Base-by-base conservation (phyloP, 176 grass and related monocot genomes). In the Calamus simplicifolius region DNA sequence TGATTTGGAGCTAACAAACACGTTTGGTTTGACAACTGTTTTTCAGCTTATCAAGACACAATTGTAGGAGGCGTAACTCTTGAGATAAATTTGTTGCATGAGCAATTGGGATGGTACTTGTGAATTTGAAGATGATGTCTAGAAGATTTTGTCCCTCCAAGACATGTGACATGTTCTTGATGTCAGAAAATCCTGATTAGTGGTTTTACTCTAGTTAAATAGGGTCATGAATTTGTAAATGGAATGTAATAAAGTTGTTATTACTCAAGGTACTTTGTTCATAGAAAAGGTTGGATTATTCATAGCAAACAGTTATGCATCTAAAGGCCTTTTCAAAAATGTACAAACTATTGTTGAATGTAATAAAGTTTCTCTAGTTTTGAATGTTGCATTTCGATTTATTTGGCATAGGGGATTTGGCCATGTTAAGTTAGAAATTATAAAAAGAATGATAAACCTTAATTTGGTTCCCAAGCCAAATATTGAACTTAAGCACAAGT, bases 31-130 rank as follows among this genome's bases (percentile, higher is more conserved):
- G 25, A 68, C 16, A 1, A 17, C 2, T 67, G 16, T 18, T 54
- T 51, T 54, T 23, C n/a, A 15, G 17, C 61, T 64, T 64, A 49
- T 7, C 27, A 57, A 19, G 43, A 56, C 7, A 19, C 17, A 19
- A 69, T 49, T 59, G 69, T 23, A 60, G 68, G 51, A 59, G 12
- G 52, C 48, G 55, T 61, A 27, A 71, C 54, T 6, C 30, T 71
- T 25, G 53, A 18, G 58, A 71, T 26, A 54, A 51, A 25, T 59
- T 30, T 29, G n/a, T 19, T 60, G 23, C 30, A 35, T 7, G 30
- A 35, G 56, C 51, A 6, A 16, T 72, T 5, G 56, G 56, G 27
- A 50, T 21, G 18, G 21, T 19, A 61, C 19, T 2, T 16, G 18
- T 72, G 2, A 43, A 72, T 28, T 52, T 72, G 16, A 72, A 61